Conservation (phyloP, 2,329 filamentous ascomycete species). For the Rachicladosporium sp. region DNA sequence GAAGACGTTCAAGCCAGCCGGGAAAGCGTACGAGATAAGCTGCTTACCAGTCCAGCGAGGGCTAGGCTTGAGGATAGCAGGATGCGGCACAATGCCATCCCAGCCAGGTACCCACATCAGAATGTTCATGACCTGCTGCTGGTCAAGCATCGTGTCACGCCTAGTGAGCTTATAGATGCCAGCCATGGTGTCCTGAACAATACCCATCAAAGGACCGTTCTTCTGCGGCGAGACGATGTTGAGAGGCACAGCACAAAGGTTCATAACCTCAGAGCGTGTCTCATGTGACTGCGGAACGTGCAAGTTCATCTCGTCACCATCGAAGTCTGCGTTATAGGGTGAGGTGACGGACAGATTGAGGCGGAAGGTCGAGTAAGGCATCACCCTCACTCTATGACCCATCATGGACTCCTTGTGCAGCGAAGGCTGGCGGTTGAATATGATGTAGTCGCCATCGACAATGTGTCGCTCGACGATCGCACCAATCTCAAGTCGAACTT, state of each 20-base stretch:
- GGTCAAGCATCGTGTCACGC: conserved; percentile 79
- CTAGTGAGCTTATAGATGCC: conserved; percentile 95
- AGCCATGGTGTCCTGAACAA: conserved; percentile 93
- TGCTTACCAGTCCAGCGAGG: conserved; percentile 98
- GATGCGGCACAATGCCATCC: conserved; percentile 87
- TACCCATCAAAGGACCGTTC: conserved; percentile 97
- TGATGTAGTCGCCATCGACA: conserved; percentile 91
- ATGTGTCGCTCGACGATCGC: conserved; percentile 99
- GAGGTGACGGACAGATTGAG: conserved; percentile 95
- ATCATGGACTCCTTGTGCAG: conserved; percentile 99
- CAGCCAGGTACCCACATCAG: conserved; percentile 96
- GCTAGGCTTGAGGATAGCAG: conserved; percentile 80
- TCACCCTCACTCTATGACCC: conserved; percentile 93
- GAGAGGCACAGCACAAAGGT: conserved; percentile 92
- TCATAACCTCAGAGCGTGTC: conserved; percentile 83
- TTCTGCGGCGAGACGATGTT: conserved; percentile 98
- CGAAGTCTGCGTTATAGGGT: conserved; percentile 99
- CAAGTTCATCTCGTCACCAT: conserved; percentile 99
- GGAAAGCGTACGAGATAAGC: conserved; percentile 86
- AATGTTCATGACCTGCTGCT: conserved; percentile 89
- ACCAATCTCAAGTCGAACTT: conserved; percentile 80
- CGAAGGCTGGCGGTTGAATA: conserved; percentile 98
- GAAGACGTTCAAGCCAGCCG: conserved; percentile 68
- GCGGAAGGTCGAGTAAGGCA: conserved; percentile 98
- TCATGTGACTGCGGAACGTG: conserved; percentile 98